These are phyloP conservation scores for Calendula officinalis DNA, from an alignment of 129 eudicot species.

Conservation along the genomic window DNA sequence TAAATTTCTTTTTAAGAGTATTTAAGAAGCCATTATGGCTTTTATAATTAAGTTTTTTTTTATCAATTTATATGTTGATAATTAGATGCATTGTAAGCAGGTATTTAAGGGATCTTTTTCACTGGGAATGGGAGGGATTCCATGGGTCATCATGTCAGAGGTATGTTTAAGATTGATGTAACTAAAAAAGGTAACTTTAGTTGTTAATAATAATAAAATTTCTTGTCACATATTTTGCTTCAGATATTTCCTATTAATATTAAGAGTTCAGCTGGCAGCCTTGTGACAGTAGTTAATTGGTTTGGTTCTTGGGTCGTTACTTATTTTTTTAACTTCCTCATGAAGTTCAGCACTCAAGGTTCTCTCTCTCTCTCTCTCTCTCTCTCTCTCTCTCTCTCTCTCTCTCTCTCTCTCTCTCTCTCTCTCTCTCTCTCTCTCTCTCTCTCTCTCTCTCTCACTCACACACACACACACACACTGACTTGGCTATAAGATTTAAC, in stretches of 20 bases:
- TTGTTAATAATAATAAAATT: background rate
- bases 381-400: constrained; percentile 4
- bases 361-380: constrained; percentile 17
- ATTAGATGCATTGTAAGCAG: constrained; percentile 36
- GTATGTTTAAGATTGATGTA: constrained; percentile 32
- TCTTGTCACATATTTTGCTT: background rate
- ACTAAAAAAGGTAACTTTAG: background rate
- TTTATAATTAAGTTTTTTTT: background rate
- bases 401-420: constrained; percentile 10
- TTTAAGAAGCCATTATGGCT: background rate
- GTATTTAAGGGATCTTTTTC: constrained; percentile 67
- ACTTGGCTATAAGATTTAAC: constrained; percentile 7
- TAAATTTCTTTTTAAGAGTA: constrained; percentile 3
- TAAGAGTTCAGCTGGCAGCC: constrained; percentile 84
- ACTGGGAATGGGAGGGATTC: constrained; percentile 89
- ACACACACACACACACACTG: background rate
- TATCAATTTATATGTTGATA: background rate
- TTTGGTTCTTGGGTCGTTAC: constrained; percentile 76
- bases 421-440: constrained; percentile 14
- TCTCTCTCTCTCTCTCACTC: background rate
- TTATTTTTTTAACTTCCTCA: constrained; percentile 63
- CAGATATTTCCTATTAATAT: constrained; percentile 89
- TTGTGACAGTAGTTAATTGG: constrained; percentile 84
- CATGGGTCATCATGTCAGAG: constrained; percentile 96
- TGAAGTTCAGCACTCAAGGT: constrained; percentile 76